Evolutionary conservation across 306 rosid genomes (phyloP).

Genomic region (Corylus americana): DNA sequence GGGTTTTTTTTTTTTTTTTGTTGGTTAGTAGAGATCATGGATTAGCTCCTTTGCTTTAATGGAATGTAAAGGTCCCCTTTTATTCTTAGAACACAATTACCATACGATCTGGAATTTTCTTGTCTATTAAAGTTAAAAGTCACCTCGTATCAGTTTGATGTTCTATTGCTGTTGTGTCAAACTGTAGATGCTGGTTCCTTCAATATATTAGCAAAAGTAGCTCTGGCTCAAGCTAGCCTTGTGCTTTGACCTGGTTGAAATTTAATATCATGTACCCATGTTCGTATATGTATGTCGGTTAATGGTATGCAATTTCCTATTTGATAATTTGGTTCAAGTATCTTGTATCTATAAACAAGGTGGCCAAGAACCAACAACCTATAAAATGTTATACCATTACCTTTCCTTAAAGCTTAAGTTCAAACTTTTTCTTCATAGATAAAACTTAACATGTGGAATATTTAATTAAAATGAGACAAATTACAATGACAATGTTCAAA

Average conservation of each 20-base stretch:
- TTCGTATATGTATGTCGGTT: constrained; percentile 14
- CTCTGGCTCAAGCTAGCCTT: not conserved
- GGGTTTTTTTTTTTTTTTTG: not conserved
- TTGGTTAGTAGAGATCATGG: not conserved
- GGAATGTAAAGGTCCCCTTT: not conserved
- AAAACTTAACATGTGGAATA: no score
- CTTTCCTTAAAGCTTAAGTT: no score
- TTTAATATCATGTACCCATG: constrained; percentile 4
- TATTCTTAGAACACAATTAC: not conserved
- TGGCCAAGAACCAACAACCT: constrained; percentile 13
- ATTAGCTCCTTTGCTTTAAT: not conserved
- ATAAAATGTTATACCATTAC: no score
- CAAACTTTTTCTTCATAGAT: no score
- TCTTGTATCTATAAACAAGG: constrained; percentile 14
- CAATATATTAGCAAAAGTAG: not conserved
- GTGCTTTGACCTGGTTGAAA: constrained; percentile 10
- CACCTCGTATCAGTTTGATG: not conserved
- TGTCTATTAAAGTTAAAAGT: not conserved
- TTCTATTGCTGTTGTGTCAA: not conserved
- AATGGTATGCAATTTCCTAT: constrained; percentile 11
- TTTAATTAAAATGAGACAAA: no score
- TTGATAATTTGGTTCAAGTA: constrained; percentile 8
- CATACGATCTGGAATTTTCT: not conserved
- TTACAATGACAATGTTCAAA: no score
- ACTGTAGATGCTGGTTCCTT: not conserved